Evolutionary conservation across 2,329 filamentous ascomycete genomes (phyloP).

Genomic region (Neophaeococcomyces mojaviensis): DNA sequence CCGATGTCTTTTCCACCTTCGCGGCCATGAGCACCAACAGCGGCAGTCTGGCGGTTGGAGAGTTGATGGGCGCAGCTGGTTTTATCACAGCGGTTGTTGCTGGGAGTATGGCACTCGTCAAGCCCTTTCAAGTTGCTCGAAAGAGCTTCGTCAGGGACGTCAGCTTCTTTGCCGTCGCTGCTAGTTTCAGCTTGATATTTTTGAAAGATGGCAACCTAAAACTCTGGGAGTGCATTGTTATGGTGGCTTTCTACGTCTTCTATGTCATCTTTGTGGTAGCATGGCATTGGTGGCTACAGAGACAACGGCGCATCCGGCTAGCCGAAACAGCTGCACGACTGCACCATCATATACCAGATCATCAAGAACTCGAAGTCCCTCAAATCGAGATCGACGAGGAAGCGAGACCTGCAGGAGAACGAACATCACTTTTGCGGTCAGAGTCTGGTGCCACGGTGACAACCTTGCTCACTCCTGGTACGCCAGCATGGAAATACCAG

Average conservation of each 20-base stretch:
- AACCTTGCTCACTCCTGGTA: conserved; percentile 49
- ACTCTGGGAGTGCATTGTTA: conserved; percentile 80
- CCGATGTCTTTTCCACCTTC: conserved; percentile 97
- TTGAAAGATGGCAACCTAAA: conserved; percentile 75
- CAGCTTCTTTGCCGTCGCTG: conserved; percentile 80
- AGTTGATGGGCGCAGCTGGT: conserved; percentile 86
- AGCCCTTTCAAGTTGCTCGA: conserved; percentile 83
- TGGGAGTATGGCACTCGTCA: conserved; percentile 93
- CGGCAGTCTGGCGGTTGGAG: conserved; percentile 91
- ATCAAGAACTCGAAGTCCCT: conserved; percentile 52
- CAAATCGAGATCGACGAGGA: conserved; percentile 51
- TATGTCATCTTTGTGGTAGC: conserved; percentile 82
- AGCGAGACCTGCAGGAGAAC: conserved; percentile 38
- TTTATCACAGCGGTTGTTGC: conserved; percentile 97
- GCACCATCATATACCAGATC: conserved; percentile 58
- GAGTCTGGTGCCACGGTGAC: conserved; percentile 57
- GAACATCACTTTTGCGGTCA: conserved; percentile 38
- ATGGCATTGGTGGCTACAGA: conserved; percentile 81
- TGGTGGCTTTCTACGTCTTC: conserved; percentile 86
- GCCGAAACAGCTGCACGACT: conserved; percentile 66
- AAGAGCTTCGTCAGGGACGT: conserved; percentile 89
- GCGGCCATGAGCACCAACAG: conserved; percentile 96
- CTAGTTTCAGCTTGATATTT: conserved; percentile 79
- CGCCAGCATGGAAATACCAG: conserved; percentile 41
- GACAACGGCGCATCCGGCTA: conserved; percentile 53